A percentile compares a stretch with the other conserved stretches of the same genome.
Evolutionary conservation across 2,329 filamentous ascomycete genomes (phyloP).

Genomic region (Rasamsonia emersonii): DNA sequence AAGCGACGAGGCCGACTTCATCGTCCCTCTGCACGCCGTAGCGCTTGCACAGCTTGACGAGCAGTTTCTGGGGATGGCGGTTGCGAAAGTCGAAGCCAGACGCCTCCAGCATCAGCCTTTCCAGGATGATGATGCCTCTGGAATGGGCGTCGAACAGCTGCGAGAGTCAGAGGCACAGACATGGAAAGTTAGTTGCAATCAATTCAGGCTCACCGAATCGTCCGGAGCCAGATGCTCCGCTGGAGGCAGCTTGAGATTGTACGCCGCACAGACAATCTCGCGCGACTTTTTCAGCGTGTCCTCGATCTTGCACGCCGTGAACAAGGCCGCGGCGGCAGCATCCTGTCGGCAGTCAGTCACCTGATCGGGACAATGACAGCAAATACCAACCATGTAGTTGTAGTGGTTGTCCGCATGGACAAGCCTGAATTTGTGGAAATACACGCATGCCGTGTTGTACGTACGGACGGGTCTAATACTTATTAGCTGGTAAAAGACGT

Average conservation of each 20-base stretch:
- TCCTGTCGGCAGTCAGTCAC: slow-evolving; percentile 45
- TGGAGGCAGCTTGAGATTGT: slow-evolving; percentile 68
- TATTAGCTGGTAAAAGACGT: too few species aligned
- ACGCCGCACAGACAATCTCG: slow-evolving; percentile 83
- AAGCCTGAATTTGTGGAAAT: slow-evolving; percentile 89
- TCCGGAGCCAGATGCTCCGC: slow-evolving; percentile 66
- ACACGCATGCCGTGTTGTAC: slow-evolving; percentile 82
- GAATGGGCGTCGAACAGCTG: slow-evolving; percentile 73
- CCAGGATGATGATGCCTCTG: slow-evolving; percentile 77
- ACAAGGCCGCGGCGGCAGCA: slow-evolving; percentile 76
- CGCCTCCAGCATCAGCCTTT: slow-evolving; percentile 86
- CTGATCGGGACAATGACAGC: background rate
- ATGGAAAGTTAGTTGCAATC: background rate
- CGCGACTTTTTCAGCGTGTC: slow-evolving; percentile 95
- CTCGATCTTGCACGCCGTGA: slow-evolving; percentile 94
- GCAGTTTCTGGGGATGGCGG: slow-evolving; percentile 73
- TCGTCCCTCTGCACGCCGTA: slow-evolving; percentile 46
- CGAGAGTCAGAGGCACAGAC: background rate
- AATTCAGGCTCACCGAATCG: slow-evolving; percentile 55
- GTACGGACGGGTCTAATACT: slow-evolving; percentile 68
- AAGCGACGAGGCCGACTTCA: slow-evolving; percentile 58
- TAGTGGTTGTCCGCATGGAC: slow-evolving; percentile 80
- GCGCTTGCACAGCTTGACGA: slow-evolving; percentile 67
- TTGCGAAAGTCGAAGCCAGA: slow-evolving; percentile 90
- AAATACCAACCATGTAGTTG: slow-evolving; percentile 50